Base-by-base conservation (phyloP, 2,329 filamentous ascomycete genomes). In the Botrytis paeoniae region DNA sequence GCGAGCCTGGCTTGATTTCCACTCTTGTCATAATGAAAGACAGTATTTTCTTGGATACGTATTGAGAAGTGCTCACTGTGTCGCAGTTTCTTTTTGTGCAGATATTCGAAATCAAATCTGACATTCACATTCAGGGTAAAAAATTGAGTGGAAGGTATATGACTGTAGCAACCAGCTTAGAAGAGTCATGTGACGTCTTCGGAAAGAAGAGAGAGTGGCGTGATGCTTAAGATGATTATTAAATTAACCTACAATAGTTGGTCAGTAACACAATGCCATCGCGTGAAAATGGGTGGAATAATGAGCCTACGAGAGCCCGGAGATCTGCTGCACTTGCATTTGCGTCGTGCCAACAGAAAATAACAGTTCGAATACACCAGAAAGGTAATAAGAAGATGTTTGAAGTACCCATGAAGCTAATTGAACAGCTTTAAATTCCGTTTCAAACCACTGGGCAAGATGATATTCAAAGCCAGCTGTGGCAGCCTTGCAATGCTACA, bases 1-100 rank as follows among this genome's bases (percentile, higher is more conserved):
- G 66, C 12, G 63, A 62, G 37, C 74, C 74, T 18, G 69, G 48
- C 59, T 75, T 72, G 20, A 74, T 41, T 41, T 70, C 73, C 16
- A 51, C 29, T 45, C 76, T 75, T 18, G 73, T 37, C 18, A 73
- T 57, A 16, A 43, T 45, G 29, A 69, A 57, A 72, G 37, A 37
- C 39, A 43, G 51, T 25, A 57, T n/a, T 37, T 25, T 57, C 20
- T 29, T 37, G 32, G 25, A 18, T 63, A 43, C n/a, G 43, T 41
- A 41, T 54, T 22, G n/a, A 51, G 29, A 65, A n/a, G 22, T 8
- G 45, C 25, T 32, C 37, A 57, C 48, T 25, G 35, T 25, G 35
- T 16, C 37, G 65, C 35, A 39, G 54, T 43, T 12, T 12, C 48
- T 35, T 39, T n/a, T 41, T 66, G 25, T 54, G n/a, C 12, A 54